Evolutionary conservation across 2,329 filamentous ascomycete species (phyloP).

Genomic region (Trichophyton equinum): DNA sequence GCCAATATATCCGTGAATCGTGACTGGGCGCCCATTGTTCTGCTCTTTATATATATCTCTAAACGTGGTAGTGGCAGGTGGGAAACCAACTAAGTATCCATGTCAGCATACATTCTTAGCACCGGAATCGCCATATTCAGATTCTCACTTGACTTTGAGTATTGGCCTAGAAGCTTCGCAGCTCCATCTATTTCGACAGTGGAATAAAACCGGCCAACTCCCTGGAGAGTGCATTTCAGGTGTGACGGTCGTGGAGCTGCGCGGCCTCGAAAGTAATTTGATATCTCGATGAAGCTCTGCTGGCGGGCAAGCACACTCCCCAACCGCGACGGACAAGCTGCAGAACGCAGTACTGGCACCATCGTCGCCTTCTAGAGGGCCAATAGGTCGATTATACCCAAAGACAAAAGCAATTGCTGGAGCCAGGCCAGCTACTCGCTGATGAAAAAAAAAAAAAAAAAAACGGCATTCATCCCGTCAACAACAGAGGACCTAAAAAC

Average conservation of each 20-base stretch:
- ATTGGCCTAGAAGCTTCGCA: not conserved
- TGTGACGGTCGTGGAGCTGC: slow-evolving; percentile 4
- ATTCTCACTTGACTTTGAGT: slow-evolving; percentile 26
- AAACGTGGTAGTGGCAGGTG: slow-evolving; percentile 32
- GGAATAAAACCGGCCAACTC: slow-evolving; percentile 5
- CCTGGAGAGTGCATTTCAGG: slow-evolving; percentile 6
- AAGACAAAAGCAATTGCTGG: not conserved
- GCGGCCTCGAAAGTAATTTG: slow-evolving; percentile 22
- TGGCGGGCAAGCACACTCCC: slow-evolving; percentile 17
- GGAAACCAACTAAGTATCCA: slow-evolving; percentile 33
- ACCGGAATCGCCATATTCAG: not conserved
- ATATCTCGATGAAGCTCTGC: slow-evolving; percentile 28
- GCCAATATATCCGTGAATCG: slow-evolving; percentile 59
- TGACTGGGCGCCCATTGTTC: slow-evolving; percentile 32
- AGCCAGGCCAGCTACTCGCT: not conserved
- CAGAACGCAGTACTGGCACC: not conserved
- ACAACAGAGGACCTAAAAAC: not conserved
- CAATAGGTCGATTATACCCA: not conserved
- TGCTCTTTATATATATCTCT: slow-evolving; percentile 23
- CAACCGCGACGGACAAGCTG: slow-evolving; percentile 2
- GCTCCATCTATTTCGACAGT: slow-evolving; percentile 7
- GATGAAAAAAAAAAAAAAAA: not conserved
- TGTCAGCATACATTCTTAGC: not conserved
- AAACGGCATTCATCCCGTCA: not conserved
- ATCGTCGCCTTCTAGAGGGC: not conserved